phyloP scores from a whole-genome alignment of 2,329 filamentous ascomycete genomes.

The Aureobasidium lini region DNA sequence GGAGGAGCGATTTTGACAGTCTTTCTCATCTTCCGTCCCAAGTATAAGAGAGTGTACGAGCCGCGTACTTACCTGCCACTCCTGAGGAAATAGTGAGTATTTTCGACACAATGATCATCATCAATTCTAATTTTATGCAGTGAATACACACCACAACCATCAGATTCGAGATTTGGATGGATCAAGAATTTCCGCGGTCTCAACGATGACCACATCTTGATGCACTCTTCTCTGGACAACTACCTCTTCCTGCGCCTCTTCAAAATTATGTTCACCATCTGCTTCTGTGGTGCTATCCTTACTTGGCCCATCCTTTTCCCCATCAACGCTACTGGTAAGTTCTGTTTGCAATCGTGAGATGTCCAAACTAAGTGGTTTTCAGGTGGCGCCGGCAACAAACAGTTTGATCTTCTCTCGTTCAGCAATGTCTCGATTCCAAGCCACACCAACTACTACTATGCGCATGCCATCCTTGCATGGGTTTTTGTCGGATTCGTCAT shows the following conservation, averaged over 20 bases:
- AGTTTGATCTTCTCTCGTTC: slow-evolving; percentile 27
- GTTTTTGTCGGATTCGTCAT: slow-evolving; percentile 61
- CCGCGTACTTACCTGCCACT: slow-evolving; percentile 39
- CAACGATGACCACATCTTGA: slow-evolving; percentile 38
- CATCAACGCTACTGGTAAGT: slow-evolving; percentile 51
- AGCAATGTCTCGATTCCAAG: slow-evolving; percentile 31
- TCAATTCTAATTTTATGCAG: slow-evolving; percentile 18
- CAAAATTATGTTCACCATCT: slow-evolving; percentile 36
- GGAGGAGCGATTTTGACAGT: slow-evolving; percentile 26
- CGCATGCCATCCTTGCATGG: slow-evolving; percentile 36
- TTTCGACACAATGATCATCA: neutral
- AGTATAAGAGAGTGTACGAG: slow-evolving; percentile 38
- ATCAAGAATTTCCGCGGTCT: slow-evolving; percentile 39
- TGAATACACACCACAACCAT: slow-evolving; percentile 35
- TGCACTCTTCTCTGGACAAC: slow-evolving; percentile 42
- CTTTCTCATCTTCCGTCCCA: slow-evolving; percentile 36
- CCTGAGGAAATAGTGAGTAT: slow-evolving; percentile 29
- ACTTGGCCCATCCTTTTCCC: slow-evolving; percentile 43
- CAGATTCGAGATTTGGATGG: slow-evolving; percentile 35
- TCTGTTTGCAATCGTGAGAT: neutral
- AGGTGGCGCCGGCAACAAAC: slow-evolving; percentile 48
- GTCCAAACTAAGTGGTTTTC: neutral
- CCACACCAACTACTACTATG: slow-evolving; percentile 43
- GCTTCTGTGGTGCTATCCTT: slow-evolving; percentile 35
- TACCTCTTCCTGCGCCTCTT: slow-evolving; percentile 43